Base-by-base conservation (phyloP, 116 monocot species). In the Phalaenopsis hybrid region DNA sequence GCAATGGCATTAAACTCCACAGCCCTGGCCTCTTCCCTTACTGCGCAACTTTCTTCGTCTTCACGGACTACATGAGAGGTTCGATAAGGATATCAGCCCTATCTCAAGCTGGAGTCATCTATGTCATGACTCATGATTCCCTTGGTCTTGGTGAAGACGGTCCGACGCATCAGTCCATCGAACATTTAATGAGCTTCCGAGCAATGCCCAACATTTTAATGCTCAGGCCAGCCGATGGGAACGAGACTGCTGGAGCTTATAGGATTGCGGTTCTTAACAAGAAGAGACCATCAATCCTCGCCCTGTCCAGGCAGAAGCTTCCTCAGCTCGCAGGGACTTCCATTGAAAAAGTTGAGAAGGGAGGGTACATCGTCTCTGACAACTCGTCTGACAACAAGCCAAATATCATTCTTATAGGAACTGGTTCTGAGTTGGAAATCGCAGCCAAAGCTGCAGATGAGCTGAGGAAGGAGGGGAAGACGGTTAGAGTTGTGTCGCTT, bases 11-110 rank as follows among this genome's bases (percentile, higher is more conserved):
- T 78, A 90, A 87, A 20, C 95, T 89, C 79, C 95, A 99, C 89
- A 88, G 88, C 81, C 98, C 90, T 34, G 98, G 98, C 10, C 83
- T 99, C n/a, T 87, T 99, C 81, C 98, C 98, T 0, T 99, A 99
- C 87, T 99, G 98, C 78, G 98, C 98, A 21, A 99, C 98, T 59
- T 99, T 99, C 90, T 99, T 99, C 61, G 98, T 99, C 61, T 99
- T 95, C 92, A 99, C 98, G 3, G 95, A 99, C 88, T 99, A 99
- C 89, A 99, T 99, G 98, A 87, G 98, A 44, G 95, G 85, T 49
- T 92, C 98, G 74, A 99, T 99, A 16, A 87, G 95, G 59, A 92
- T 99, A 59, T 89, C 98, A 3, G 98, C 98, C 28, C 81, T 99
- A 80, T 82, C 65, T 57, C 89, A 99, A 65, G 88, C 93, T 5